Conservation (phyloP, 805 yeast species). For the Candida nemodendra region DNA sequence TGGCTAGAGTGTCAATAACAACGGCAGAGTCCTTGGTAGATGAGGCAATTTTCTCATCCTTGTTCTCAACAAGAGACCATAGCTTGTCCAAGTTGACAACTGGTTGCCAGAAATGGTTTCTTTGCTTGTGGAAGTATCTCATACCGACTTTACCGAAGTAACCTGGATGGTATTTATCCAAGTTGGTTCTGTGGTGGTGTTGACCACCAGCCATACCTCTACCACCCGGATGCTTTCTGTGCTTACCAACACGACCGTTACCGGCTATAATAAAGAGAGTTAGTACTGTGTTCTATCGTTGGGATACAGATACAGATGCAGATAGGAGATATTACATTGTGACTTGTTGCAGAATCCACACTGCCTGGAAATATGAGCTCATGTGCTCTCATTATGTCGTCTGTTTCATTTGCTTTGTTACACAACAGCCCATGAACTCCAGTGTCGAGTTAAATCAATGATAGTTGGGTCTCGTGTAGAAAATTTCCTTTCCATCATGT, state of each 20-base stretch:
- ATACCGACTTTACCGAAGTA: slow-evolving; percentile 99
- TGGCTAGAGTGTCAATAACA: slow-evolving; percentile 98
- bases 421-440: no score
- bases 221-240: slow-evolving; percentile 99
- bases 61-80: slow-evolving; percentile 95
- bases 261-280: slow-evolving; percentile 66
- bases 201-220: slow-evolving; percentile 99
- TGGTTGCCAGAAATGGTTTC: slow-evolving; percentile 96
- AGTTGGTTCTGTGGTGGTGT: slow-evolving; percentile 99
- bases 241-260: slow-evolving; percentile 99
- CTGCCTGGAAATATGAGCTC: no score
- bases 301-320: no score
- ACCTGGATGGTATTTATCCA: slow-evolving; percentile 99
- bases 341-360: no score
- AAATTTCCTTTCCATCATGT: no score
- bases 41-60: slow-evolving; percentile 87
- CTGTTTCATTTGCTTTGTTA: no score
- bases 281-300: slow-evolving; percentile 5
- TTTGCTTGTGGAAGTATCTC: slow-evolving; percentile 98
- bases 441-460: no score
- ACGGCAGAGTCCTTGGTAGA: slow-evolving; percentile 91
- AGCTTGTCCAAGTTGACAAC: slow-evolving; percentile 96
- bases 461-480: no score
- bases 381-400: no score
- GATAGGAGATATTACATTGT: no score